These are phyloP conservation scores for Rubroboletus satanas DNA, from an alignment of 768 basidiomycete species.

Conservation along the genomic window DNA sequence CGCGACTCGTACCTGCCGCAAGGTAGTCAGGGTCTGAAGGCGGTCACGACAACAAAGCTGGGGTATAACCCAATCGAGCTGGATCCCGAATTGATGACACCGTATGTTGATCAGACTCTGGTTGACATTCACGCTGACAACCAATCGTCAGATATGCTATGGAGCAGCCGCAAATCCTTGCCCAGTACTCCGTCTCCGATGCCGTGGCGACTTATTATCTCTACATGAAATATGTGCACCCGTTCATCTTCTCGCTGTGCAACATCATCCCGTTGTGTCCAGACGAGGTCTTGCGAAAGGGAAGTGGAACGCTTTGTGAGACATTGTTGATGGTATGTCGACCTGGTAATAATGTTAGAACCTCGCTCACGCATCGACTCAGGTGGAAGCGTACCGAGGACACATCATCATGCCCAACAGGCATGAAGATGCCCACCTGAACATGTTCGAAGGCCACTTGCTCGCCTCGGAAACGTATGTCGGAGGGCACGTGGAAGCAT, in stretches of 20 bases:
- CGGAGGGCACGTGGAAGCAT: slow-evolving; percentile 96
- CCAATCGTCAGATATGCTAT: slow-evolving; percentile 71
- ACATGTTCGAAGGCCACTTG: slow-evolving; percentile 95
- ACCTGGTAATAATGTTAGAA: neutral
- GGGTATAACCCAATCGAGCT: slow-evolving; percentile 97
- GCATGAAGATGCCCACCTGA: slow-evolving; percentile 88
- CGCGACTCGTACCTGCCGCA: slow-evolving; percentile 98
- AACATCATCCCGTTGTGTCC: slow-evolving; percentile 98
- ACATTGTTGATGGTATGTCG: slow-evolving; percentile 88
- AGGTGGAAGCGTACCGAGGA: slow-evolving; percentile 95
- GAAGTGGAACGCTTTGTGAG: slow-evolving; percentile 95
- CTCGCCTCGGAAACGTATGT: slow-evolving; percentile 97
- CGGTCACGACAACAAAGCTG: slow-evolving; percentile 92
- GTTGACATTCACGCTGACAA: neutral
- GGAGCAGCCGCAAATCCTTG: slow-evolving; percentile 91
- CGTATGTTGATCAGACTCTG: slow-evolving; percentile 51
- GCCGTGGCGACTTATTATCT: slow-evolving; percentile 99
- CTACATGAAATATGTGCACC: slow-evolving; percentile 99
- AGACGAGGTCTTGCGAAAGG: slow-evolving; percentile 94
- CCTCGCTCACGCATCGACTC: slow-evolving; percentile 6
- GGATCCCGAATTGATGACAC: slow-evolving; percentile 98
- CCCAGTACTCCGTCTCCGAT: slow-evolving; percentile 98
- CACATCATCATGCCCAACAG: slow-evolving; percentile 97
- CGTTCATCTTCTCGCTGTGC: slow-evolving; percentile 98
- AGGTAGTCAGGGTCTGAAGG: slow-evolving; percentile 97